Evolutionary conservation across 2,329 filamentous ascomycete species (phyloP), one percentile per base, ranked within the genome.

Genomic region (Blumeria hordei): DNA sequence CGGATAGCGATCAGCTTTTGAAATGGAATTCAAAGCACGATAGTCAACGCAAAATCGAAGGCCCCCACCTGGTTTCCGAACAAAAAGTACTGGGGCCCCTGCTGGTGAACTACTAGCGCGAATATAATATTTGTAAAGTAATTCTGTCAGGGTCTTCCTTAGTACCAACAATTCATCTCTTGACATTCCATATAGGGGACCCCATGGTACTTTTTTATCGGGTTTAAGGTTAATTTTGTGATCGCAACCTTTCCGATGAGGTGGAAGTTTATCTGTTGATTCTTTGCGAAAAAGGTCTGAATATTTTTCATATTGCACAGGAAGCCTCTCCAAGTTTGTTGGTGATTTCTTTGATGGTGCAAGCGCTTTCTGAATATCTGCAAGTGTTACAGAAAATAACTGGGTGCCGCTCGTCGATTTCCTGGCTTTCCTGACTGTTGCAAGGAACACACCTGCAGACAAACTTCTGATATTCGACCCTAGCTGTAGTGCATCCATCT

Each of bases 331-430:
- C 10, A 41, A 28, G 3, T 39, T 53, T 21, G 50, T 35, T 5
- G 35, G 10, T 11, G 12, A 10, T 6, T 12, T 53, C 35, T 53
- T 53, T 28, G 10, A 3, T 39, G 21, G 47, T 7, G 21, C 47
- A 10, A 50, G 47, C 14, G 21, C 47, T 50, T 39, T 53, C 21
- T 53, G 50, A 21, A 53, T 53, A 41, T 53, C 50, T 9, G 50
- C 50, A n/a, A 53, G 16, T 39, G 50, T 39, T 6, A 39, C 32
- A 39, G 50, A n/a, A 14, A 39, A 53, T 16, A 53, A 28, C 12
- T 53, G n/a, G 3, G 35, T 39, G 21, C 14, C 9, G 7, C 41
- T 39, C 18, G 35, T 16, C 28, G 14, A 37, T 39, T 53, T 53
- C 16, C 18, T n/a, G 37, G 50, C 50, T 53, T 18, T 53, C 28